Evolutionary conservation across 345 rosid species (phyloP), one percentile per base, ranked within the genome.

Genomic region (Noccaea bulbosa): DNA sequence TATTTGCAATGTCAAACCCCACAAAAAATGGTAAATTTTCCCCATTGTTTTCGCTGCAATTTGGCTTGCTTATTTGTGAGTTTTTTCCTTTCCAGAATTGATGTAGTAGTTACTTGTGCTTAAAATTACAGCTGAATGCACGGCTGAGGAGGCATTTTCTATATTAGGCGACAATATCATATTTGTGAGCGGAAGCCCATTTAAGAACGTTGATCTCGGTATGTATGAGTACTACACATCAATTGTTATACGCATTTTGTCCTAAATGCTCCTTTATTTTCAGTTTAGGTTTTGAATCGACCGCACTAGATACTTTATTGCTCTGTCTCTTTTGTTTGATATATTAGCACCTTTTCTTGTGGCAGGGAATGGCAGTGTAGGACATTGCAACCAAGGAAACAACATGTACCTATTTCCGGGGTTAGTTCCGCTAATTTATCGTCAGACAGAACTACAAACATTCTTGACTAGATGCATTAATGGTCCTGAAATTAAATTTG

Each of bases 401-500:
- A 93, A 93, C 83, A 93, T 93, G 98, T 93, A 91, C 78, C 91
- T 93, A 69, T 93, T 93, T 76, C 98, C 98, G 12, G 98, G 98
- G 98, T 93, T 45, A 70, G 96, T 83, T 71, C 65, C 44, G 6
- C 53, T 57, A 46, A 33, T 57, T 47, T 49, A 9, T 44, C 6
- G n/a, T 65, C 24, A 12, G 4, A 43, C 48, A 38, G n/a, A 48
- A 43, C 41, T 59, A 43, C 44, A 46, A 9, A 35, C 44, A 20
- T 2, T 50, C 39, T 72, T 61, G 39, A 59, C 30, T 45, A 3
- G 37, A 15, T 54, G 33, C 52, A 47, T 11, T 46, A 9, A 17
- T 3, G 7, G 22, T 37, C 58, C 34, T 14, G 7, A 7, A 51
- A 63, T 4, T 6, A 27, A 22, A 10, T 14, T 20, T 35, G 34